Evolutionary conservation across 1,139 yeast genomes (phyloP), one percentile per base, ranked within the genome.

Genomic region (Candida gigantensis): DNA sequence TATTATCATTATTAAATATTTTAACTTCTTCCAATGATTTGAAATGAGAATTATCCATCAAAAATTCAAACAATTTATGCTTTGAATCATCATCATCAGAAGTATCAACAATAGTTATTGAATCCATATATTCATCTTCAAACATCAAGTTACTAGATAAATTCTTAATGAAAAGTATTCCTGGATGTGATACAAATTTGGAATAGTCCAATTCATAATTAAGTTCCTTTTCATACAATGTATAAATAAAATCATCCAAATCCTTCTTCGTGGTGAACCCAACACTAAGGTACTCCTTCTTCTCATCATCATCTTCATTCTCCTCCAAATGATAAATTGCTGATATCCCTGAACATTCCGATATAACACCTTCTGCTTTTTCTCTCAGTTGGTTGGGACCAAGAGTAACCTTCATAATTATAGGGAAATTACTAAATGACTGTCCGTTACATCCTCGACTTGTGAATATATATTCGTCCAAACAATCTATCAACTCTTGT

Each of bases 161-260:
- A 31, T 81, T 77, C 42, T 81, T 72, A 19, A 81, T 72, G 51
- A 79, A 81, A 21, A 82, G 54, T 47, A 77, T 77, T 1, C 86
- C 87, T 1, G 89, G 88, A 45, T 81, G 81, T 15, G 82, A 75
- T 20, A 79, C 55, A 19, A 81, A 73, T 37, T 69, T 61, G 23
- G 70, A 63, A 44, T 62, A 60, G 39, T 53, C 53, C 32, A 59
- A 53, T 29, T 49, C 36, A 31, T 20, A 46, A 4, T 21, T 29
- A 18, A 46, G 24, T 9, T 34, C 18, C 23, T 36, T 32, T n/a
- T 37, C 19, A 19, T 38, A 28, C 20, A 46, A 36, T 23, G 37
- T 36, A 30, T 39, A 37, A 15, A 46, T 32, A 17, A 46, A 36
- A 6, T 39, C 36, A 26, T 46, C 50, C 32, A 46, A 37, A 9